These are phyloP conservation scores for Corymbia maculata DNA, from an alignment of 345 rosid species.

Conservation along the genomic window DNA sequence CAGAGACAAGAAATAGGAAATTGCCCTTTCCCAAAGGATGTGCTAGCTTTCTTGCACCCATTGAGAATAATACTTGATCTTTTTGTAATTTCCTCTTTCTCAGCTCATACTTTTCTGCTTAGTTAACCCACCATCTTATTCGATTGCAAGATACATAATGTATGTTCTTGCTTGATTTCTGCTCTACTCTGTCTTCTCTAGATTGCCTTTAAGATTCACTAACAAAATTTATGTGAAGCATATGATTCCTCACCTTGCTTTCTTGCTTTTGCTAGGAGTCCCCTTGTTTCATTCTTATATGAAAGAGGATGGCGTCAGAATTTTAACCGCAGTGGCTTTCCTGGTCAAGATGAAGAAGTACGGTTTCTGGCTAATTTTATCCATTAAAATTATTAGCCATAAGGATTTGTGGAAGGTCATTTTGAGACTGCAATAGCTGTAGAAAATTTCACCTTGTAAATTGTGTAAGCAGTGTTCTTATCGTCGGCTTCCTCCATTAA, in stretches of 20 bases:
- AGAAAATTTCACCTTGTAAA: background rate
- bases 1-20: background rate
- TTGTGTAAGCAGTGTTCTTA: background rate
- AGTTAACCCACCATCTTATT: background rate
- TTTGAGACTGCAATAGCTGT: background rate
- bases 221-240: background rate
- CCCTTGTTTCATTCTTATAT: constrained; percentile 79
- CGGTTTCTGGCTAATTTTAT: background rate
- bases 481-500: background rate
- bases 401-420: background rate
- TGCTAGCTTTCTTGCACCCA: background rate
- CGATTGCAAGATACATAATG: background rate
- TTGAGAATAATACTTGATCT: background rate
- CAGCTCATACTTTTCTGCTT: background rate
- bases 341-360: constrained; percentile 97
- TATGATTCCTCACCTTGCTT: background rate
- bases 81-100: background rate
- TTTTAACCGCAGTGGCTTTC: constrained; percentile 75
- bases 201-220: background rate
- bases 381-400: background rate
- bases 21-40: background rate
- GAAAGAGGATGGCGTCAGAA: constrained; percentile 97
- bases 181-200: background rate
- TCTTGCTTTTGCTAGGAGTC: constrained; percentile 55
- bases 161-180: background rate